Percentiles rank a stretch among this genome's conserved stretches.
phyloP scores from a whole-genome alignment of 257 asterid species.

The Craterostigma plantagineum region DNA sequence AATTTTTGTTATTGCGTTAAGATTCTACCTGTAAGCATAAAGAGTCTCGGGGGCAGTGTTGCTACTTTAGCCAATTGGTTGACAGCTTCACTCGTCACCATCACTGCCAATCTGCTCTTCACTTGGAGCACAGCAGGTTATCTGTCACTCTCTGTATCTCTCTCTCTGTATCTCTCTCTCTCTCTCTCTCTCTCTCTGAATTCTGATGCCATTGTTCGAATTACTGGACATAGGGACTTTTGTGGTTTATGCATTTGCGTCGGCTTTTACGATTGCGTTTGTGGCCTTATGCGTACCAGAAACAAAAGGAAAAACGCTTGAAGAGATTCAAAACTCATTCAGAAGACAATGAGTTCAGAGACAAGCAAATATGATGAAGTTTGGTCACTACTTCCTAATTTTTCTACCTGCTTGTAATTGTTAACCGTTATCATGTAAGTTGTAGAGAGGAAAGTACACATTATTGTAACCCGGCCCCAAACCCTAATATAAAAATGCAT shows the following conservation, averaged over 20 bases:
- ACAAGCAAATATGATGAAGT: too few species aligned
- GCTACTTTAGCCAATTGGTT: conserved; percentile 82
- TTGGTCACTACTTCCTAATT: too few species aligned
- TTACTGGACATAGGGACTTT: conserved; percentile 63
- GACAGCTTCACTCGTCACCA: conserved; percentile 51
- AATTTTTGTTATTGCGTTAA: conserved; percentile 15
- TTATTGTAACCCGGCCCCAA: too few species aligned
- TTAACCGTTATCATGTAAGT: too few species aligned
- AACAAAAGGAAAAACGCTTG: conserved; percentile 79
- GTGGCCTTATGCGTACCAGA: conserved; percentile 72
- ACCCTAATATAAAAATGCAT: too few species aligned
- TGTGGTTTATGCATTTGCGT: conserved; percentile 29
- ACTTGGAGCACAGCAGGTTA: conserved; percentile 85
- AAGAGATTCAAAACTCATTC: conserved; percentile 23
- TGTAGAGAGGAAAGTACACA: too few species aligned
- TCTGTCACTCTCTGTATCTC: too few species aligned
- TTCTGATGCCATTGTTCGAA: not conserved
- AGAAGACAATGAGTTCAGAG: not conserved
- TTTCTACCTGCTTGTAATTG: too few species aligned
- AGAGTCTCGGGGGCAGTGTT: conserved; percentile 85
- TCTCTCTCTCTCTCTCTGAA: conserved; percentile 12
- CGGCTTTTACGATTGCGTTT: conserved; percentile 39
- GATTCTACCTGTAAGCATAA: conserved; percentile 84
- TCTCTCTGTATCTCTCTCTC: not conserved
- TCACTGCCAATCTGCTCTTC: conserved; percentile 70